Evolutionary conservation across 2,329 filamentous ascomycete species (phyloP).

Genomic region (Nothopassalora personata): DNA sequence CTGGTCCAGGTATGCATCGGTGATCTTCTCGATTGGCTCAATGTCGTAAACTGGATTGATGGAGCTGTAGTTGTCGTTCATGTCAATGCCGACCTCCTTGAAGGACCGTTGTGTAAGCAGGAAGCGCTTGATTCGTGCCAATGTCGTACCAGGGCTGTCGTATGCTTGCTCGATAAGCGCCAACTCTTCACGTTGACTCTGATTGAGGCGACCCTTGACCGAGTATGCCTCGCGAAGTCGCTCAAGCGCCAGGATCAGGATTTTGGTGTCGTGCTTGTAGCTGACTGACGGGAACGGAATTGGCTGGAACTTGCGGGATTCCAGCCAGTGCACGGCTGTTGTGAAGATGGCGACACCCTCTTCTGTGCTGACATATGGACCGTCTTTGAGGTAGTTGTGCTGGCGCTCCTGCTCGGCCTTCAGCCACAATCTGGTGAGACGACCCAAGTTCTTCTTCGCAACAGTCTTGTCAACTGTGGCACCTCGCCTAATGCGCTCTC

Average conservation of each 20-base stretch:
- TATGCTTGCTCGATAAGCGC: constrained; percentile 98
- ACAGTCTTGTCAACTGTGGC: constrained; percentile 99
- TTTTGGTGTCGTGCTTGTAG: constrained; percentile 99
- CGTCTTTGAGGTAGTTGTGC: constrained; percentile 99
- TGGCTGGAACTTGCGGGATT: constrained; percentile 95
- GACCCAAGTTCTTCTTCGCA: constrained; percentile 96
- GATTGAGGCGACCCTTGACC: constrained; percentile 92
- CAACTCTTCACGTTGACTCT: constrained; percentile 94
- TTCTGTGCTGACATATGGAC: constrained; percentile 95
- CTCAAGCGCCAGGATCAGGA: constrained; percentile 90
- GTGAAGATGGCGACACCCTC: constrained; percentile 99
- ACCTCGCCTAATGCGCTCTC: constrained; percentile 90
- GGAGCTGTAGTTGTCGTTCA: constrained; percentile 99
- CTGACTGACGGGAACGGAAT: constrained; percentile 98
- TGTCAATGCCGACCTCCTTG: constrained; percentile 98
- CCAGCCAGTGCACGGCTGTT: constrained; percentile 96
- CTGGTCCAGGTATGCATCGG: constrained; percentile 95
- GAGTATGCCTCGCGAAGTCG: constrained; percentile 92
- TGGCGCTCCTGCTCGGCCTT: constrained; percentile 98
- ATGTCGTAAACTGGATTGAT: constrained; percentile 99
- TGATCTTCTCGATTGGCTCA: constrained; percentile 98
- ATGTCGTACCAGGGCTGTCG: constrained; percentile 90
- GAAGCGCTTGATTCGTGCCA: constrained; percentile 96
- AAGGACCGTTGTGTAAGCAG: constrained; percentile 94
- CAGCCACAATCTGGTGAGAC: constrained; percentile 89